Evolutionary conservation across 163 green algal genomes (phyloP).

Genomic region (Volvox carteri): DNA sequence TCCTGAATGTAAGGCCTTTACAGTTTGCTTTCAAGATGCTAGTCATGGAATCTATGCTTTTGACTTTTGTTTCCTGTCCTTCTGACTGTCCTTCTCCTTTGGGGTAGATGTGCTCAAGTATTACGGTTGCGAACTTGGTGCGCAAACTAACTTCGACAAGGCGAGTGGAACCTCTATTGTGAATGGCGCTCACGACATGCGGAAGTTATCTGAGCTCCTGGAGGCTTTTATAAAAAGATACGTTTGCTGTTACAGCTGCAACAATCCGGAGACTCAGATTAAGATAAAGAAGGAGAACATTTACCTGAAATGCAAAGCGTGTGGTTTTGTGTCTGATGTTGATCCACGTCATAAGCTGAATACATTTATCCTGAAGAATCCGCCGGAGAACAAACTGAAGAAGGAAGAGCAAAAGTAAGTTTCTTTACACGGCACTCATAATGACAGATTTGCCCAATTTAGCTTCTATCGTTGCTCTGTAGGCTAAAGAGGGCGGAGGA

Average conservation of each 20-base stretch:
- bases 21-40: neutral
- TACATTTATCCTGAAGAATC: conserved; percentile 99
- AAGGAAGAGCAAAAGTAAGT: conserved; percentile 94
- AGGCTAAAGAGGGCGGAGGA: conserved; percentile 94
- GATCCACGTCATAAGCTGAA: conserved; percentile 97
- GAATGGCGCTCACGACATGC: conserved; percentile 89
- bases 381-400: conserved; percentile 93
- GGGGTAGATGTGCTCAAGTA: conserved; percentile 94
- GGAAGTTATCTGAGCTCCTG: conserved; percentile 89
- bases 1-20: conserved; percentile 86
- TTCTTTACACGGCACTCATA: too few species aligned
- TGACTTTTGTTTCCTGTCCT: neutral
- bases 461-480: neutral
- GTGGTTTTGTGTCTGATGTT: conserved; percentile 89
- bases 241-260: conserved; percentile 98
- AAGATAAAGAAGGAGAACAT: conserved; percentile 92
- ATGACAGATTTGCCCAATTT: too few species aligned
- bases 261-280: conserved; percentile 97
- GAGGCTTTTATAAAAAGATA: conserved; percentile 98
- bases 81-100: neutral
- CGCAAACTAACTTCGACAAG: conserved; percentile 98
- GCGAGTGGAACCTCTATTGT: conserved; percentile 95
- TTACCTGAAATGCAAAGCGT: conserved; percentile 97
- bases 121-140: conserved; percentile 97
- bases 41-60: neutral